Base-by-base conservation (phyloP, 805 yeast genomes). In the Peterozyma xylosa region DNA sequence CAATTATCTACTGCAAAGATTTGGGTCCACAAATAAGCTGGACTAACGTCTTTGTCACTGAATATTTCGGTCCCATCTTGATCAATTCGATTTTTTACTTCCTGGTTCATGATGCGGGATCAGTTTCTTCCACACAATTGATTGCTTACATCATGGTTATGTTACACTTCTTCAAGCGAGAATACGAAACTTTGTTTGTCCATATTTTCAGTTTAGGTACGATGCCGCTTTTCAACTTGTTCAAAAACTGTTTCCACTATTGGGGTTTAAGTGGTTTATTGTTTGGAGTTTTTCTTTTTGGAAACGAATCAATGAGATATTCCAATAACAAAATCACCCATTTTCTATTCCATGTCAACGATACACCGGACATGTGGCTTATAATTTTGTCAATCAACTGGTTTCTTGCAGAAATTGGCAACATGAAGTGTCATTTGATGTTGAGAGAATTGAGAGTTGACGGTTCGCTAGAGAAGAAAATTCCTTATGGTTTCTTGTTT, bases 21-120 rank as follows among this genome's bases (percentile, higher is more conserved):
- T 69, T 91, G 48, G 99, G 99, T 16, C 89, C 90, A 1, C 99
- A 93, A 64, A 78, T 93, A 46, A 80, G 82, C 4, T 93, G 97
- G 96, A 76, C 85, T 64, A 74, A 88, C 3, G 98, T 91, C n/a
- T 93, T 81, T 58, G 53, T 87, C 42, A 67, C 87, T 50, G 99
- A 93, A 66, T 93, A 93, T 60, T 53, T 86, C 14, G 98, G 98
- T 2, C 99, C 99, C 9, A 67, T 93, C 45, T 38, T 90, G 35
- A 72, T 91, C 55, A 96, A 90, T 61, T 75, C 87, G 1, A 45
- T 87, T 14, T 67, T 85, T 43, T 91, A 78, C 59, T 71, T 62
- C 43, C 59, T 64, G 39, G 56, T 54, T 39, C 72, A 66, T 43
- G 53, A 54, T 18, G 60, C 75, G 45, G 53, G 53, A 41, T 45